These are phyloP conservation scores for Mortierella hygrophila DNA, from an alignment of 192 early-diverging fungal genomes.

Conservation along the genomic window DNA sequence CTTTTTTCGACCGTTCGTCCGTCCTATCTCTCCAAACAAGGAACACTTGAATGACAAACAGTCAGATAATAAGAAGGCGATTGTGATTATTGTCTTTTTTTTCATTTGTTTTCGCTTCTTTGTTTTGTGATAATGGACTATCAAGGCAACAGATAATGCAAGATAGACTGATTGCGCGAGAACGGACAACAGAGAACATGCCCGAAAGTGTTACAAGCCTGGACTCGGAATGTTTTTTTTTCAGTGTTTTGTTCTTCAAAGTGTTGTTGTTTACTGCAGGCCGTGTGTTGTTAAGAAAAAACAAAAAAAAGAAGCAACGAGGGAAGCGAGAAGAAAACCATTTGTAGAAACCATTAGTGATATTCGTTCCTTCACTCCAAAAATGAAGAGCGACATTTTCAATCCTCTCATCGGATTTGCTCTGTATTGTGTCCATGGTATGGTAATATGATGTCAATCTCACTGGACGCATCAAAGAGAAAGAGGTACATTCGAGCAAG, in stretches of 20 bases:
- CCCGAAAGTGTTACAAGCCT: not conserved
- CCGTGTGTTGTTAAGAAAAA: not conserved
- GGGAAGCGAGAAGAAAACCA: too few species aligned
- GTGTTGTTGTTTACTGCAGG: not conserved
- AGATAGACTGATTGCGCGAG: not conserved
- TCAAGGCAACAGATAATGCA: not conserved
- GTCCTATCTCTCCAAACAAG: not conserved
- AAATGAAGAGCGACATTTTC: too few species aligned
- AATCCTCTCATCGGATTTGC: not conserved
- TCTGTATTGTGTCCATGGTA: constrained; percentile 1
- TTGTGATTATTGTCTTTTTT: not conserved
- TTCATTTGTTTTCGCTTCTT: not conserved
- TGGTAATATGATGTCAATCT: not conserved
- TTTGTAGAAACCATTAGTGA: too few species aligned
- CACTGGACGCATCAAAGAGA: not conserved
- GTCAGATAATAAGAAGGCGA: not conserved
- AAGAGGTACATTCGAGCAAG: not conserved
- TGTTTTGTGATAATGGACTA: not conserved
- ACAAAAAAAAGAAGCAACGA: not conserved
- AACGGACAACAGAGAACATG: not conserved
- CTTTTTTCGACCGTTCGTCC: not conserved
- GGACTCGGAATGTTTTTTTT: not conserved
- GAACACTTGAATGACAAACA: not conserved
- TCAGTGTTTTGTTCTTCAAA: not conserved
- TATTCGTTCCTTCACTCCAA: too few species aligned